A percentile compares a stretch with the other conserved stretches of the same genome.
Evolutionary conservation across 2,329 filamentous ascomycete species (phyloP).

Genomic region (Penicillium sp.): DNA sequence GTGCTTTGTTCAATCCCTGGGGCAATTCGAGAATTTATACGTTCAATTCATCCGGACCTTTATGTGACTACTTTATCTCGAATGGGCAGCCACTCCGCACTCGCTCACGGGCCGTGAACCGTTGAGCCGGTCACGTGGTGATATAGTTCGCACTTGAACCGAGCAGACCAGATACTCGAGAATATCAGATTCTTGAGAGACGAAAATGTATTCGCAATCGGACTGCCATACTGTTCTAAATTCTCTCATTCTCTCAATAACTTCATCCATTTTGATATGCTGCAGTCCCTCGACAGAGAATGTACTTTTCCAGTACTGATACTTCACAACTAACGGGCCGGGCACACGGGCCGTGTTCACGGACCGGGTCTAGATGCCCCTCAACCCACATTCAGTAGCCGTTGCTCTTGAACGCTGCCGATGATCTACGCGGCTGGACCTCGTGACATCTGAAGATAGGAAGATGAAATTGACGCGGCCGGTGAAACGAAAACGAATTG

Average conservation of each 20-base stretch:
- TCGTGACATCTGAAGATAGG: not conserved
- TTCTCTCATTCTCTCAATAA: not conserved
- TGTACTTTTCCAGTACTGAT: not conserved
- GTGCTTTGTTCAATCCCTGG: not conserved
- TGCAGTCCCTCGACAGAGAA: not conserved
- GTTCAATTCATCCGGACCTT: conserved; percentile 5
- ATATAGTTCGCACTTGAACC: not conserved
- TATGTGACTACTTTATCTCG: not conserved
- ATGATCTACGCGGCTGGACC: not conserved
- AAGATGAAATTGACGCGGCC: not conserved
- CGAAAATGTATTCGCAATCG: not conserved
- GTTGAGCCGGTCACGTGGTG: conserved; percentile 26
- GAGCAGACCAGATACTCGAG: not conserved
- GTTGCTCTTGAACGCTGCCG: not conserved
- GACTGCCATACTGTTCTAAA: not conserved
- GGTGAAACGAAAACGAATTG: too few species aligned
- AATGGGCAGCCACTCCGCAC: not conserved
- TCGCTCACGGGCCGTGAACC: conserved; percentile 13
- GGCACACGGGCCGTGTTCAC: not conserved
- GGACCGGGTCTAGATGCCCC: not conserved
- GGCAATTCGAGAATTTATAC: conserved; percentile 9
- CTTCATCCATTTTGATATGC: too few species aligned
- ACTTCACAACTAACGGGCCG: not conserved
- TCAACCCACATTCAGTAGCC: not conserved
- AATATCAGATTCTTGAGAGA: not conserved